Conservation (phyloP, 768 basidiomycete genomes). For the Lactarius sanguifluus region DNA sequence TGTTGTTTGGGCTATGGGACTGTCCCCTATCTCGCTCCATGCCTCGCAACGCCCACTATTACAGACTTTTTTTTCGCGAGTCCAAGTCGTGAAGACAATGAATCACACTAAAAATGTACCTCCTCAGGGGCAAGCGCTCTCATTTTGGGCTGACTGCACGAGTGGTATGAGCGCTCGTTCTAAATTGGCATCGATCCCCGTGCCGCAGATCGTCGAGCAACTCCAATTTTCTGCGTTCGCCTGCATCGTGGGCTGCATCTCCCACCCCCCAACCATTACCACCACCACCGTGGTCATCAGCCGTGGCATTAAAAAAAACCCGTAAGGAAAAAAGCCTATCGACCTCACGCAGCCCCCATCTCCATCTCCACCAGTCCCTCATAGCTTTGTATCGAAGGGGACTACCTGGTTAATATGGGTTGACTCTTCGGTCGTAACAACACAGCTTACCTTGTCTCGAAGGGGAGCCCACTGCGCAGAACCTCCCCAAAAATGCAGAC, state of each 20-base stretch:
- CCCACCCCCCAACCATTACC: neutral
- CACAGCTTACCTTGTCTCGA: neutral
- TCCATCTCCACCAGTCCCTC: neutral
- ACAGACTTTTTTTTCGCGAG: neutral
- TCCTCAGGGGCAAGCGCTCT: neutral
- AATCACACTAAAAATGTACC: neutral
- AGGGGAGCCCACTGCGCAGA: neutral
- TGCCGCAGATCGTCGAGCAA: neutral
- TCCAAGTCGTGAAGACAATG: neutral
- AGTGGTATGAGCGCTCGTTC: neutral
- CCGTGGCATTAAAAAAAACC: slow-evolving; percentile 18
- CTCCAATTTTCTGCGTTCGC: neutral
- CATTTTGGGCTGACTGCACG: neutral
- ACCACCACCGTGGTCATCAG: slow-evolving; percentile 8
- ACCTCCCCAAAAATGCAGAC: neutral
- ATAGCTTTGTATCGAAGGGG: neutral
- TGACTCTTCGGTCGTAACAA: neutral
- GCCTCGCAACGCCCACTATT: neutral
- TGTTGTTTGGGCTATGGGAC: too few relatives aligned
- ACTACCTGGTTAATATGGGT: neutral
- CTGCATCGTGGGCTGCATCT: too few relatives aligned
- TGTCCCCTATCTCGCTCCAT: neutral
- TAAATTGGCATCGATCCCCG: neutral
- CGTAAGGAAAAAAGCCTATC: slow-evolving; percentile 14
- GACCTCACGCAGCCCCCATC: slow-evolving; percentile 9